Base-by-base conservation (phyloP, 495 filamentous ascomycete species). In the Annulohypoxylon bovei region DNA sequence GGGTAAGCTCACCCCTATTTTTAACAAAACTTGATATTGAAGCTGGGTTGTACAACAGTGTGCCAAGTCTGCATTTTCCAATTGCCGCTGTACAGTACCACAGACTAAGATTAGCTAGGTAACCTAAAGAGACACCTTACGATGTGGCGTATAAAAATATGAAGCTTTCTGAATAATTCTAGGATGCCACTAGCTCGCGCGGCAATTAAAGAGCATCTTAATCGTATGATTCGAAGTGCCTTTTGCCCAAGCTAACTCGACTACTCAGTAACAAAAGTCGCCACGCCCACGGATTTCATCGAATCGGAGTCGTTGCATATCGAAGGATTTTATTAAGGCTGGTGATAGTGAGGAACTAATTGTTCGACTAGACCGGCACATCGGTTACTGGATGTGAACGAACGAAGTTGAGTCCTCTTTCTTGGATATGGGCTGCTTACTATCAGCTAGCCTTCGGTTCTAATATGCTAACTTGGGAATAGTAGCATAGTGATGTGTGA, bases 341-440 rank as follows among this genome's bases (percentile, higher is more conserved):
- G 37, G 11, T 30, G 40, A 55, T 49, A 52, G 30, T 58, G 12
- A 47, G 52, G 25, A 62, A 14, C 52, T 27, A 58, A 6, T 30
- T 30, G 25, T 2, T 20, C 18, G 49, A 28, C 42, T 8, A 8
- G 23, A 7, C n/a, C 44, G 14, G 35, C 1, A 16, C 25, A 22
- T 11, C 37, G 20, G 44, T 39, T 28, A 28, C 35, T 62, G 8
- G 67, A 35, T 42, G 53, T 59, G n/a, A 52, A 0, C 6, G 44
- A 40, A 44, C 12, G 25, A 28, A 39, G 32, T 32, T 47, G 9
- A 35, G 28, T 47, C 27, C 22, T 52, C 20, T 22, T 33, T 42
- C 57, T 52, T 30, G 35, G 40, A 20, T 46, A 40, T 32, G 27
- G 46, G 63, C 53, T 67, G 44, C 68, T 71, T 63, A 64, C 22